Evolutionary conservation across 2,329 filamentous ascomycete genomes (phyloP).

Genomic region (Penicillium sp.): DNA sequence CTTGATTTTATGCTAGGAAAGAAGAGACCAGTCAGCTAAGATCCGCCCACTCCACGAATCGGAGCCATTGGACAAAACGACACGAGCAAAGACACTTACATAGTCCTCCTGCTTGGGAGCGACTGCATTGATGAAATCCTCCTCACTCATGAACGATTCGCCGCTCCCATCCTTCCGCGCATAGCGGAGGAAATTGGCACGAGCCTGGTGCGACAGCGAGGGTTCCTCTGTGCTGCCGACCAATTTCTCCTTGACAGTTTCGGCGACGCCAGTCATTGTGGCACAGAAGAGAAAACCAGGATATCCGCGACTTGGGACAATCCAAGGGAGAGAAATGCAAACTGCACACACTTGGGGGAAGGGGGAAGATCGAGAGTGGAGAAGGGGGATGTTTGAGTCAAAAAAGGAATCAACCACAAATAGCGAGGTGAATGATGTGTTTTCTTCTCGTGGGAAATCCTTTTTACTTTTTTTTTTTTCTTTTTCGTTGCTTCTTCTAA

Average conservation of each 20-base stretch:
- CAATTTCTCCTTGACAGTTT: constrained; percentile 72
- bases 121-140: constrained; percentile 88
- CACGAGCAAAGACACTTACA: constrained; percentile 54
- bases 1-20: constrained; percentile 84
- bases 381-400: constrained; percentile 21
- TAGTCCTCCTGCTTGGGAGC: constrained; percentile 84
- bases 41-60: not conserved
- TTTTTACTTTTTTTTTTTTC: not conserved
- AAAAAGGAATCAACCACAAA: constrained; percentile 6
- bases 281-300: constrained; percentile 10
- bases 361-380: constrained; percentile 19
- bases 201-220: constrained; percentile 67
- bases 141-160: constrained; percentile 71
- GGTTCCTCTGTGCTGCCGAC: constrained; percentile 56
- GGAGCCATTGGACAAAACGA: not conserved
- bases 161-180: constrained; percentile 70
- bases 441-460: too few species aligned
- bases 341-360: constrained; percentile 13
- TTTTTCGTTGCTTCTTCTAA: too few species aligned
- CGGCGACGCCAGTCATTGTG: constrained; percentile 52
- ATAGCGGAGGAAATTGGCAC: constrained; percentile 67
- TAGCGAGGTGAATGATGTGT: not conserved
- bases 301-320: not conserved
- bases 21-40: constrained; percentile 16
- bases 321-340: constrained; percentile 12